Percentiles rank a stretch among this genome's conserved stretches.
phyloP scores from a whole-genome alignment of 345 rosid species.

The Dipteronia dyeriana region DNA sequence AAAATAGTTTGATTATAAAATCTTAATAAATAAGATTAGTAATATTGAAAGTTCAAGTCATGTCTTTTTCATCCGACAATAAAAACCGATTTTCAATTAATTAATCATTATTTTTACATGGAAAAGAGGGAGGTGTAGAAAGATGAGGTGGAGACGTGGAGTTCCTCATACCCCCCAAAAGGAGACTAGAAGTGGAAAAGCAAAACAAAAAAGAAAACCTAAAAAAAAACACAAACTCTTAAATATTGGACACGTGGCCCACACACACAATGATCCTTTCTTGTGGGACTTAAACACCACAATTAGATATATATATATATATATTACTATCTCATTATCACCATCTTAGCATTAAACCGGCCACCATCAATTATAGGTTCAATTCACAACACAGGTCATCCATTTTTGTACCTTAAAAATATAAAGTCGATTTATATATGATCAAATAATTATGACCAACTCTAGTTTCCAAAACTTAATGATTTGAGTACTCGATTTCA shows the following conservation, averaged over 20 bases:
- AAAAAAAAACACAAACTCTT: background rate
- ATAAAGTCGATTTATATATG: background rate
- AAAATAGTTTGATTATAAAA: too few relatives aligned
- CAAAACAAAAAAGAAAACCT: background rate
- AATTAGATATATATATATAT: too few relatives aligned
- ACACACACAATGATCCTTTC: conserved; percentile 12
- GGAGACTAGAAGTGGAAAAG: conserved; percentile 22
- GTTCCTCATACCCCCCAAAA: conserved; percentile 19
- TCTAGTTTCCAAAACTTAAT: too few relatives aligned
- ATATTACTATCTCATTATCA: background rate
- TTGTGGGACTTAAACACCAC: conserved; percentile 25
- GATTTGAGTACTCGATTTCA: too few relatives aligned
- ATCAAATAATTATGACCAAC: background rate
- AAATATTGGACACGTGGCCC: conserved; percentile 14
- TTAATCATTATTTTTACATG: background rate
- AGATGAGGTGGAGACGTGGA: conserved; percentile 12
- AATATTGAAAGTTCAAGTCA: too few relatives aligned
- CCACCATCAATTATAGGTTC: background rate
- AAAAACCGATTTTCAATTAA: too few relatives aligned
- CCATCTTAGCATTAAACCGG: background rate
- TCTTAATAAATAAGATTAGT: too few relatives aligned
- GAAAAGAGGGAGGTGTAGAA: conserved; percentile 11
- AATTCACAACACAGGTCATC: background rate
- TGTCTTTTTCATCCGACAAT: too few relatives aligned
- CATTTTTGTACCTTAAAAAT: too few relatives aligned